phyloP scores from a whole-genome alignment of 805 yeast species.

The Komagataella mondaviorum region DNA sequence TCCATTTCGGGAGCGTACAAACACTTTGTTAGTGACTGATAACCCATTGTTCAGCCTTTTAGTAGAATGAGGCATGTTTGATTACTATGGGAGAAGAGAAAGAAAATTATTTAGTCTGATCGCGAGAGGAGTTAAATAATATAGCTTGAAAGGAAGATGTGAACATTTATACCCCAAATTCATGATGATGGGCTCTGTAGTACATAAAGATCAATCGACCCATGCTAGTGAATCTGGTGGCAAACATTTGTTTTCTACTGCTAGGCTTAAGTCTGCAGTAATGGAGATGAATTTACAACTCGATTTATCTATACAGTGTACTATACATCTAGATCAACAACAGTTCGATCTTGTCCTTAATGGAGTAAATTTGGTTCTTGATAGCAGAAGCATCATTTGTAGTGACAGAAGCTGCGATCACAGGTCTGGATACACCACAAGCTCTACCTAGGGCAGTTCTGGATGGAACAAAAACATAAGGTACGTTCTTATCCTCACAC shows the following conservation, averaged over 20 bases:
- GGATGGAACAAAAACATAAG: constrained; percentile 97
- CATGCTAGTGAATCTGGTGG: background rate
- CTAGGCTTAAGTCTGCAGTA: background rate
- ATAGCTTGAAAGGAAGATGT: too few species aligned
- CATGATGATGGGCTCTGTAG: background rate
- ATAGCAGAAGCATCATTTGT: constrained; percentile 96
- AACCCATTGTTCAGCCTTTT: constrained; percentile 37
- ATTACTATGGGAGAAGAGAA: background rate
- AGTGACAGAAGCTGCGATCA: constrained; percentile 96
- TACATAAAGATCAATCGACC: background rate
- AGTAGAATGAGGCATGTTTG: constrained; percentile 10
- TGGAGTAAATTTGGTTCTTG: constrained; percentile 92
- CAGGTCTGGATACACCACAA: constrained; percentile 99
- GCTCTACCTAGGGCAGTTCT: constrained; percentile 99
- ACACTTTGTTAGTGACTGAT: constrained; percentile 76
- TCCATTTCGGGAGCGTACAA: constrained; percentile 82
- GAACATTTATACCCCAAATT: background rate
- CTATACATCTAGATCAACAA: constrained; percentile 54
- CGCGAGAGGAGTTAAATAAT: background rate
- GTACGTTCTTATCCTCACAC: constrained; percentile 99
- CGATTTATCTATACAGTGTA: background rate
- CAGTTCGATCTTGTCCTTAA: constrained; percentile 98
- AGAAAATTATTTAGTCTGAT: background rate
- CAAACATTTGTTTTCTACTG: too few species aligned
- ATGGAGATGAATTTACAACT: background rate